Evolutionary conservation across 1,284 basidiomycete genomes (phyloP), one percentile per base, ranked within the genome.

Genomic region (Chalciporus sp.): DNA sequence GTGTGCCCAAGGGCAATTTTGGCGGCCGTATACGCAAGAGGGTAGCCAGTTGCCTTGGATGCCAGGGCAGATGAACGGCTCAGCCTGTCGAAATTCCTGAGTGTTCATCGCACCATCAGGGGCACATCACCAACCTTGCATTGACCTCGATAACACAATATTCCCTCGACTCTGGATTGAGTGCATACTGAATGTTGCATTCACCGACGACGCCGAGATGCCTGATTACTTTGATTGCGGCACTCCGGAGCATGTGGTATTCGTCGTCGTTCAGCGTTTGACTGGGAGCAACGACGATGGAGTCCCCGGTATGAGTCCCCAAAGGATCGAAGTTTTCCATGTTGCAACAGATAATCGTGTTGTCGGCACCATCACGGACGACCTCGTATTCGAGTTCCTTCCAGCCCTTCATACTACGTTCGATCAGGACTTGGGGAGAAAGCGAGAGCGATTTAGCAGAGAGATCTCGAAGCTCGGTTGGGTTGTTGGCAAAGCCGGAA

Each of bases 311-410:
- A 74, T 99, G 97, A 41, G 94, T 98, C 61, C 97, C 97, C 58
- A 99, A 88, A 19, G 97, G 97, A 71, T 99, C 97, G 65, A 99
- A 99, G 77, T 99, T 99, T 76, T 97, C 92, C 92, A 94, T 95
- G 74, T 95, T 95, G 75, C 94, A 96, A 76, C 94, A 95, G 66
- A 95, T 95, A 70, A 95, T 94, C 10, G 94, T 94, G 74, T 94
- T 94, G 71, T 99, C 95, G 50, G 94, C 94, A 63, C 86, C 94
- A 73, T 99, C 97, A 59, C 97, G 91, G 64, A 99, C 95, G 53
- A 99, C 97, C 74, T 99, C 97, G 69, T 99, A 99, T 76, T 99
- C 97, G 63, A 98, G 83, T 78, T 99, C 97, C 73, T 99, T 99
- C 97, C 97, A 99, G 44, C 97, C 97, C 76, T 98, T 98, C 86